phyloP scores from a whole-genome alignment of 2,329 filamentous ascomycete species.

The Arthrobotrys megalospora region DNA sequence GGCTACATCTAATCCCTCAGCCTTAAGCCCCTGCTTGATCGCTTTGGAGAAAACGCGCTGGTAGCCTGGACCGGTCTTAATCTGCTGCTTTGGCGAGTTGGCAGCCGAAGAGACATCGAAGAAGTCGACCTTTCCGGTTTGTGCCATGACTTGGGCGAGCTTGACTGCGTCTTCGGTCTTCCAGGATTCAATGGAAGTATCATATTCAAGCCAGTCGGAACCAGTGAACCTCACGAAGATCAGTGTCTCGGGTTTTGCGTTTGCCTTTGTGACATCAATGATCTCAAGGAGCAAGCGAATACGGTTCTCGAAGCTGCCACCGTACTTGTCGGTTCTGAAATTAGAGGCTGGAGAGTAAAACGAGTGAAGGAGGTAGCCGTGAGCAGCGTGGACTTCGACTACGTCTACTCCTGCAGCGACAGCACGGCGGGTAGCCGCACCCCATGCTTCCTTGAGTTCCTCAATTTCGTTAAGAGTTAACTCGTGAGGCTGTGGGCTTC shows the following conservation, averaged over 20 bases:
- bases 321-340: constrained; percentile 76
- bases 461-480: constrained; percentile 66
- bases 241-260: constrained; percentile 72
- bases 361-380: constrained; percentile 74
- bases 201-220: constrained; percentile 75
- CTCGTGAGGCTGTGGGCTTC: constrained; percentile 64
- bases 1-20: constrained; percentile 62
- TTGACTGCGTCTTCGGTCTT: constrained; percentile 75
- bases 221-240: constrained; percentile 75
- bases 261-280: constrained; percentile 71
- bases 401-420: constrained; percentile 66
- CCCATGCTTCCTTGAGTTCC: constrained; percentile 66
- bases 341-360: constrained; percentile 73
- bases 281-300: constrained; percentile 75
- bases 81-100: constrained; percentile 61
- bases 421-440: constrained; percentile 66
- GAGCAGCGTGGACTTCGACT: constrained; percentile 72
- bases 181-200: constrained; percentile 70
- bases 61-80: constrained; percentile 63
- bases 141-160: constrained; percentile 78
- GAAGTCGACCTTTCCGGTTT: constrained; percentile 79
- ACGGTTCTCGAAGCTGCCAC: constrained; percentile 77
- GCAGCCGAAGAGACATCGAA: constrained; percentile 84
- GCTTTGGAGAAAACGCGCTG: constrained; percentile 64
- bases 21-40: constrained; percentile 63